Percentiles rank a stretch among this genome's conserved stretches.
phyloP scores from a whole-genome alignment of 495 filamentous ascomycete genomes.

The Talaromyces wortmannii region DNA sequence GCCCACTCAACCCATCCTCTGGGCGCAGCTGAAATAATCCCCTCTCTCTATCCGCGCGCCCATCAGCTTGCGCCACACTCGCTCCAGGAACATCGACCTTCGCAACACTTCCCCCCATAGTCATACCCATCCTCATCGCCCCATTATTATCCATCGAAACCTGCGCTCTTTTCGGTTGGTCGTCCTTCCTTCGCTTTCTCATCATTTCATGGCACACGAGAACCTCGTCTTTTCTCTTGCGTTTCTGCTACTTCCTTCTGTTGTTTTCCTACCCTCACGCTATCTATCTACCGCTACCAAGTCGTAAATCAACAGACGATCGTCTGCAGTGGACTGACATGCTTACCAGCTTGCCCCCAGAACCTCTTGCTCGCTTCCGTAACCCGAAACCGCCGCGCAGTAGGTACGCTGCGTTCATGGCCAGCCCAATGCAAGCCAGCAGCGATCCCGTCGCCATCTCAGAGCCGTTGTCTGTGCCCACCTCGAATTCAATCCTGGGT shows the following conservation, averaged over 20 bases:
- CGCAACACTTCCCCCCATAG: slow-evolving; percentile 20
- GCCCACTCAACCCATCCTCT: neutral
- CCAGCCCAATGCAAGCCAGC: slow-evolving; percentile 40
- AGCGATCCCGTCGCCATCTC: slow-evolving; percentile 37
- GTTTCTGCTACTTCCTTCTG: neutral
- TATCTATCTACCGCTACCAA: neutral
- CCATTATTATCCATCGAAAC: neutral
- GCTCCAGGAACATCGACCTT: slow-evolving; percentile 20
- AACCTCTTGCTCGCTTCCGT: slow-evolving; percentile 55
- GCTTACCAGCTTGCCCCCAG: slow-evolving; percentile 56
- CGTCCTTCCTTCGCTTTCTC: slow-evolving; percentile 8
- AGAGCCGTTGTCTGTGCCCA: slow-evolving; percentile 20
- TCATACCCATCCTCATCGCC: neutral
- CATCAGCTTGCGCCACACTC: slow-evolving; percentile 47
- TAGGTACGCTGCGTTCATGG: slow-evolving; percentile 35
- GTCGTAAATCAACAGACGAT: neutral
- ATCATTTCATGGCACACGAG: slow-evolving; percentile 14
- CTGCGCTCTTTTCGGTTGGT: neutral
- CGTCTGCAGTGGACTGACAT: slow-evolving; percentile 44
- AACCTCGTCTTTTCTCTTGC: slow-evolving; percentile 4
- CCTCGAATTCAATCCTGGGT: slow-evolving; percentile 21
- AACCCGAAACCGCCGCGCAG: slow-evolving; percentile 27
- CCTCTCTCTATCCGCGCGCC: slow-evolving; percentile 6
- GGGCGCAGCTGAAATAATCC: slow-evolving; percentile 27
- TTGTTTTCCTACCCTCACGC: neutral